Evolutionary conservation across 306 rosid species (phyloP).

Genomic region (Vicia sativa): DNA sequence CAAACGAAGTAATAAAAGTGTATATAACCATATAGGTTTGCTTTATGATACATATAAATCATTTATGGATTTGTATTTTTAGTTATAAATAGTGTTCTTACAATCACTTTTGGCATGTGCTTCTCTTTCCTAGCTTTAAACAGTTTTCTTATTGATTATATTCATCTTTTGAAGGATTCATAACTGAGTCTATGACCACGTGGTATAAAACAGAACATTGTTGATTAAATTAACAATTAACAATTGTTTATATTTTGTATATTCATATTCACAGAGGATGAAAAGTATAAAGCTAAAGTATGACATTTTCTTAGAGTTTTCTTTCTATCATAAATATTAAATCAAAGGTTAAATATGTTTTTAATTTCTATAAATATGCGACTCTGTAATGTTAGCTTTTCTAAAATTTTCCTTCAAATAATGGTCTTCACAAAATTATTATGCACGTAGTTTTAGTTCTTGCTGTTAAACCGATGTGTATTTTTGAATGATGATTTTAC

Average conservation of each 20-base stretch:
- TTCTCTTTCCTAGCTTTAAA: not conserved
- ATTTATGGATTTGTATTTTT: slow-evolving; percentile 12
- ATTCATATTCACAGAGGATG: slow-evolving; percentile 64
- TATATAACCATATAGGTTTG: not conserved
- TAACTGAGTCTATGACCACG: not conserved
- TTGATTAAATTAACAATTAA: slow-evolving; percentile 22
- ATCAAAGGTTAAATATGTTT: no score
- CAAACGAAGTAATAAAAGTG: not conserved
- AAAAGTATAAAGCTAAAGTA: slow-evolving; percentile 97
- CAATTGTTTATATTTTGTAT: slow-evolving; percentile 1
- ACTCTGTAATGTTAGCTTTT: no score
- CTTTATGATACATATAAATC: not conserved
- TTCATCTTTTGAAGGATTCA: slow-evolving; percentile 33
- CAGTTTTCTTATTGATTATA: slow-evolving; percentile 1
- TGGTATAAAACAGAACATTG: not conserved
- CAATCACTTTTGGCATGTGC: not conserved
- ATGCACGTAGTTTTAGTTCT: no score
- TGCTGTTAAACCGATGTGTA: no score
- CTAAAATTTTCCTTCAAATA: no score
- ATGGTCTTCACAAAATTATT: no score
- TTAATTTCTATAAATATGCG: no score
- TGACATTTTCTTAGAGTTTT: slow-evolving; percentile 27
- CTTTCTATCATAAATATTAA: slow-evolving; percentile 15
- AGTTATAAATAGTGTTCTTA: not conserved
- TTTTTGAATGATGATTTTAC: no score